Base-by-base conservation (phyloP, 352 stramenopile genomes). In the Pythium brassicae region DNA sequence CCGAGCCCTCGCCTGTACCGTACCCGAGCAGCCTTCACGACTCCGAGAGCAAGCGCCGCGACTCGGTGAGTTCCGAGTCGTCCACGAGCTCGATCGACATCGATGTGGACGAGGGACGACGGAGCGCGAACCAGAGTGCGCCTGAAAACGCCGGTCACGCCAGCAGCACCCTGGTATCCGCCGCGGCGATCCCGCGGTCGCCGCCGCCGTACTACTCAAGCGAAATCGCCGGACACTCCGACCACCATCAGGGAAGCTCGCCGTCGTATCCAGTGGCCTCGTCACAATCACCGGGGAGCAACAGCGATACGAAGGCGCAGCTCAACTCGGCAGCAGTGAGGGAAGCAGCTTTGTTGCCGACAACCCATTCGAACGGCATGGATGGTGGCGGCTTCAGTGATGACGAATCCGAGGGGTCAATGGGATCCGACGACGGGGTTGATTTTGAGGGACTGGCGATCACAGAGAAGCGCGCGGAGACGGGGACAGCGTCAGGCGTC, bases 31-130 rank as follows among this genome's bases (percentile, higher is more conserved):
- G 50, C 49, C 20, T 53, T 11, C 39, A 50, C 19, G 65, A 54
- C 4, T 65, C 48, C 8, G 60, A 59, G 39, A 61, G 55, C 25
- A 63, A 55, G 25, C 59, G 50, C 4, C 67, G 37, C 27, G 61
- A 75, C 49, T 91, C 81, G 2, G 71, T 60, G 27, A 86, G 81
- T 50, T 92, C 78, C 0, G 68, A 76, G 22, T 91, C 80, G 25
- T 92, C 81, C 15, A 71, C 72, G 0, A 72, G 55, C 29, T 91
- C 80, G 3, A 89, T 91, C 39, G 78, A 91, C 44, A 86, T 89
- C 59, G 81, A 91, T 47, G 69, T 75, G 27, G 64, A 66, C 4
- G 48, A 66, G 5, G 27, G 39, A n/a, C 43, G 19, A n/a, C 35
- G 25, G 23, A 58, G 50, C n/a, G 59, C 45, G 1, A 40, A 44